Evolutionary conservation across 2,329 filamentous ascomycete species (phyloP), one percentile per base, ranked within the genome.

Genomic region (Hysterium pulicare): DNA sequence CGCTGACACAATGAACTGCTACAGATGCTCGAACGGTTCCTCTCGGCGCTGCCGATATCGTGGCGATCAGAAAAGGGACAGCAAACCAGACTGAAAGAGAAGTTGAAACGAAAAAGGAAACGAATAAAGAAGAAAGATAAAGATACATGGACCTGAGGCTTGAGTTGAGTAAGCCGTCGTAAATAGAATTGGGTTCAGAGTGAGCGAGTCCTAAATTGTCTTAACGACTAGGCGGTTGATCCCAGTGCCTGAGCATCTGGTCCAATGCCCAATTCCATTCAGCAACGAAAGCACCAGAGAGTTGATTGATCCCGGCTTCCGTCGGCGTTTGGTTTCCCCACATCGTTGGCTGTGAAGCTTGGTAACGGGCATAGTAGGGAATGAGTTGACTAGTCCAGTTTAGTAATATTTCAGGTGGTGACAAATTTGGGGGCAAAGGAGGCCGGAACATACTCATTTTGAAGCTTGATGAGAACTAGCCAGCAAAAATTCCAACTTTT

Each of bases 401-500:
- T 35, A 55, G 48, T 24, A 15, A 20, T 15, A 10, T 24, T 26
- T 8, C 15, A 22, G 21, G 36, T 9, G 36, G 16, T 11, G 24
- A 11, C 21, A 17, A 15, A n/a, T n/a, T n/a, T n/a, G n/a, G n/a
- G n/a, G n/a, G n/a, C n/a, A n/a, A n/a, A n/a, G n/a, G n/a, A n/a
- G n/a, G n/a, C 4, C 17, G n/a, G 11, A 19, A 72, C 78, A 64
- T 69, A 84, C 82, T 83, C 81, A 42, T 80, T 77, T 17, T 75
- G 71, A 38, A 87, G 81, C 62, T 86, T 87, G 32, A 69, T 69
- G 8, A 89, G 68, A 23, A 85, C 81, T 34, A 89, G 68, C 84
- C 85, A 89, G 32, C 83, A 85, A 53, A 85, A 72, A 58, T 89
- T 90, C 84, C 86, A 89, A 59, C 83, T 87, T 19, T 81, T 75